Evolutionary conservation across 441 rosid species (phyloP), one percentile per base, ranked within the genome.

Genomic region (Omphalea diandra): DNA sequence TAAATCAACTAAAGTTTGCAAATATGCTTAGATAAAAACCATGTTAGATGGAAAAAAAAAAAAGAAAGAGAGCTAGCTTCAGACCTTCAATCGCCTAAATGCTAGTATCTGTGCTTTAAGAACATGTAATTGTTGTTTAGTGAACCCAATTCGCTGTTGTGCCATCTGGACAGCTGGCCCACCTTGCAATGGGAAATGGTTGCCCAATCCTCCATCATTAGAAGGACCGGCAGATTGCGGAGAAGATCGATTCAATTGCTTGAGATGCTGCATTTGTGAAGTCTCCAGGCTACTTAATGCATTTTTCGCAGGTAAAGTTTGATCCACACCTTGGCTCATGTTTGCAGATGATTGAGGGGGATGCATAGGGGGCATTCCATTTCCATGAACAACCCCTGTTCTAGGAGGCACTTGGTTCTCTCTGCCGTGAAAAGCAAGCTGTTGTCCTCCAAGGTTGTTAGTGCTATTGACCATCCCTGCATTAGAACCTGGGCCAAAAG

Each of bases 21-120:
- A 3, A 53, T 7, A 20, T 59, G 26, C n/a, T n/a, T n/a, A n/a
- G n/a, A n/a, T n/a, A 24, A 7, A 63, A 41, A 15, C 20, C 49
- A 43, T 56, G 4, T 24, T 2, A 27, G 56, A 6, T 56, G 11
- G 66, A 11, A 18, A 33, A 52, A n/a, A n/a, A n/a, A n/a, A n/a
- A n/a, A n/a, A n/a, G n/a, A 55, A n/a, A 55, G 3, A 74, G 67
- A 60, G 41, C 67, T 38, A 50, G n/a, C 44, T 53, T 31, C 65
- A 75, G 72, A 93, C 99, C 97, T 96, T 93, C 72, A 96, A 76
- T 74, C 99, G 88, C 80, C 98, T 87, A 77, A 96, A 96, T 73
- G 98, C 99, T 62, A 96, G 84, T 74, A 93, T 96, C 79, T 96
- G 99, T 29, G 98, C 99, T 84, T 96, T 96, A 61, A 94, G 98